Evolutionary conservation across 1,139 yeast genomes (phyloP).

Genomic region (Suhomyces atakaporum): DNA sequence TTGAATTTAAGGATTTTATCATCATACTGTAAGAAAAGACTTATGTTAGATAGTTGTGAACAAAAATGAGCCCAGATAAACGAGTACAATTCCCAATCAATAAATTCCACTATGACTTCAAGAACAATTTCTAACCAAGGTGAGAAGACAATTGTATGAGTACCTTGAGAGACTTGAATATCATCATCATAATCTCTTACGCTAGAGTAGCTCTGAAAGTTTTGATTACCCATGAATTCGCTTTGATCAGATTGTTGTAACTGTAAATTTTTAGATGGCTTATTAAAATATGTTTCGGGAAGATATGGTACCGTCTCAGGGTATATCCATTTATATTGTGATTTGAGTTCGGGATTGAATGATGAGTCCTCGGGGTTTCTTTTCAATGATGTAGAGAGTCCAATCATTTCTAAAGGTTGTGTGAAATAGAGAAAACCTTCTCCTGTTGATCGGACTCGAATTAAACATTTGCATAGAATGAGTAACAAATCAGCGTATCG

Average conservation of each 20-base stretch:
- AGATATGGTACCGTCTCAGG: conserved; percentile 59
- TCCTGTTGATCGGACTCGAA: conserved; percentile 55
- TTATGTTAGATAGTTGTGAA: conserved; percentile 67
- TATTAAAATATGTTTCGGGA: conserved; percentile 42
- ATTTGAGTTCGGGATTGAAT: conserved; percentile 17
- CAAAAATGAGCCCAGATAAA: conserved; percentile 69
- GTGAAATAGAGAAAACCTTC: conserved; percentile 51
- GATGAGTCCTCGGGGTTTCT: conserved; percentile 41
- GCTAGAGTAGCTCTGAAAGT: conserved; percentile 8
- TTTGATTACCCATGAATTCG: not conserved
- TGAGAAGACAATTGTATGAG: conserved; percentile 42
- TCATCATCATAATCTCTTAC: conserved; percentile 12
- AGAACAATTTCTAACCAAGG: conserved; percentile 56
- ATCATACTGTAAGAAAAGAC: conserved; percentile 50
- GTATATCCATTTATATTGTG: conserved; percentile 50
- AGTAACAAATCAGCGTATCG: conserved; percentile 41
- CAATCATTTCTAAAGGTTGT: conserved; percentile 64
- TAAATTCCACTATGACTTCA: conserved; percentile 53
- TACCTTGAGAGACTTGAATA: conserved; percentile 3
- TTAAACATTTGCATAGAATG: conserved; percentile 53
- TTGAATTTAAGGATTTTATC: conserved; percentile 51
- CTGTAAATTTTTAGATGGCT: conserved; percentile 24
- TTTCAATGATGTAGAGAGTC: conserved; percentile 60
- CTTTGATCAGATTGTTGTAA: conserved; percentile 2
- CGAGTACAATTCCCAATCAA: conserved; percentile 72